Conservation (phyloP, 2,329 filamentous ascomycete genomes). For the Penicillium sp. region DNA sequence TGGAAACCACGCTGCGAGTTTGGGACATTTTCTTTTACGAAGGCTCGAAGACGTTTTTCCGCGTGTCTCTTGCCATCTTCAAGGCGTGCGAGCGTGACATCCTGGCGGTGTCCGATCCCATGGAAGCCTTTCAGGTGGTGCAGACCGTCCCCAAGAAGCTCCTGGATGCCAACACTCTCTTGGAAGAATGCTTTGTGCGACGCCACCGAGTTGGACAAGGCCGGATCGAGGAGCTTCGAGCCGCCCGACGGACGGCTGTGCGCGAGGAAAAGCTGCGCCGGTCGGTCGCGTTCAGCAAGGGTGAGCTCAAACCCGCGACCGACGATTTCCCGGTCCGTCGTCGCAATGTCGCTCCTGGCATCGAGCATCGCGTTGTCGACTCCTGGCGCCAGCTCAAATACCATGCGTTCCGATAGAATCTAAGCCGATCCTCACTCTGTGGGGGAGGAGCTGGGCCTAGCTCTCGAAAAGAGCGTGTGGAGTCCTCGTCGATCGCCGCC, state of each 20-base stretch:
- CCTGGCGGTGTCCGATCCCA: constrained; percentile 73
- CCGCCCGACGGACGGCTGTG: constrained; percentile 59
- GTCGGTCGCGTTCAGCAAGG: constrained; percentile 37
- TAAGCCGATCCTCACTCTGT: background rate
- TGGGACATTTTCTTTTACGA: constrained; percentile 98
- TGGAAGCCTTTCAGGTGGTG: constrained; percentile 94
- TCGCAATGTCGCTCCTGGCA: constrained; percentile 27
- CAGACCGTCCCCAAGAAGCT: constrained; percentile 79
- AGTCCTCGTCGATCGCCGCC: no score
- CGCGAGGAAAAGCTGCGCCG: constrained; percentile 42
- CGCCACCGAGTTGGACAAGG: constrained; percentile 78
- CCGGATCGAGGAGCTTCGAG: constrained; percentile 71
- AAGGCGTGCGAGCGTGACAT: constrained; percentile 82
- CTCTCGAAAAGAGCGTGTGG: no score
- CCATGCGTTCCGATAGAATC: constrained; percentile 31
- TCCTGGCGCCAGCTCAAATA: constrained; percentile 37
- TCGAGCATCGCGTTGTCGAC: constrained; percentile 35
- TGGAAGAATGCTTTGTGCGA: constrained; percentile 79
- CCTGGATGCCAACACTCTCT: constrained; percentile 74
- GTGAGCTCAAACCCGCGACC: constrained; percentile 32
- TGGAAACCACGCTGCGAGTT: constrained; percentile 85
- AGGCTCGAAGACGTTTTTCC: constrained; percentile 88
- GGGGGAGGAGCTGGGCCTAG: constrained; percentile 1
- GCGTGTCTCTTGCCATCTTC: constrained; percentile 86
- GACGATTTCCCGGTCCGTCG: constrained; percentile 34